Conservation (phyloP, 2,329 filamentous ascomycete genomes). For the Sclerotinia minor region DNA sequence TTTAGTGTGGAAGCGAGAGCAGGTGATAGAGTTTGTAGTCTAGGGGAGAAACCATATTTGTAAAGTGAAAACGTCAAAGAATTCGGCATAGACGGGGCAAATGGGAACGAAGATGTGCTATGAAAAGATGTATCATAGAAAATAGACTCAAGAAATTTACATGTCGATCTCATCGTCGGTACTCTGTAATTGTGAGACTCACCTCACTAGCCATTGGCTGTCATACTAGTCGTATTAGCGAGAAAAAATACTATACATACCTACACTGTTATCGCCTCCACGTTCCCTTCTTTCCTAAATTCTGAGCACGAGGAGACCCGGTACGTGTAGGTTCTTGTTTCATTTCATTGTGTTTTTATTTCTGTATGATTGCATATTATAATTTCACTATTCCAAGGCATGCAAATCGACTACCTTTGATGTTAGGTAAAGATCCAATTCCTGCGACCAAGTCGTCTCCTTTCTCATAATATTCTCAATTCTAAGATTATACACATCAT, state of each 20-base stretch:
- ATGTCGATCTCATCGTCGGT: too few species aligned
- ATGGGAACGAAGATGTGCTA: too few species aligned
- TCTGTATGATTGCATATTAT: too few species aligned
- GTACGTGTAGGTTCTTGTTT: background rate
- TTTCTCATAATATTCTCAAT: background rate
- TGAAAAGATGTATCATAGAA: background rate
- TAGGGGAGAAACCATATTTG: constrained; percentile 10
- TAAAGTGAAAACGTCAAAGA: background rate
- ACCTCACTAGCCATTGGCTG: too few species aligned
- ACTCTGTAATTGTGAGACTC: too few species aligned
- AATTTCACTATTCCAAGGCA: background rate
- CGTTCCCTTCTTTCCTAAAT: background rate
- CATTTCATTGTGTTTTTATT: background rate
- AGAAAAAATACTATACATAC: background rate
- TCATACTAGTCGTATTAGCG: too few species aligned
- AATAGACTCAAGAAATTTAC: background rate
- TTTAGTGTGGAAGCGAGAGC: constrained; percentile 8
- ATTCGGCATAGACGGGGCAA: background rate
- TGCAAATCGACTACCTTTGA: background rate
- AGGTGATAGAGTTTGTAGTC: constrained; percentile 16
- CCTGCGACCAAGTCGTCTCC: background rate
- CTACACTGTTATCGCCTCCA: background rate
- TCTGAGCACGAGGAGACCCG: background rate
- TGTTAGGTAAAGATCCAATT: background rate
- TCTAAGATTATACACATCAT: too few species aligned